These are phyloP conservation scores for Xylogone sp. DNA, from an alignment of 2,329 filamentous ascomycete species.

Conservation along the genomic window DNA sequence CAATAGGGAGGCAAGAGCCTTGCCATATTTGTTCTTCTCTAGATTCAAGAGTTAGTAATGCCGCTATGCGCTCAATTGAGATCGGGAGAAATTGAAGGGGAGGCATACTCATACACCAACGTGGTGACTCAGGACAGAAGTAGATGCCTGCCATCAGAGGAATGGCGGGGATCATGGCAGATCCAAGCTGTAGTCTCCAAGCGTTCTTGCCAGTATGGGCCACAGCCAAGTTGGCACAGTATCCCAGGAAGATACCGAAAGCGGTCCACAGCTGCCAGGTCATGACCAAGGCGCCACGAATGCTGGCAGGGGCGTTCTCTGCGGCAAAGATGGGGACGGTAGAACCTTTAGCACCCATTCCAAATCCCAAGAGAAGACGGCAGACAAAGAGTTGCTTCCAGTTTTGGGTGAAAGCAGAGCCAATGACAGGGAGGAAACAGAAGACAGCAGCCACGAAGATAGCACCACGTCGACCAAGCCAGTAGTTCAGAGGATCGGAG, in stretches of 20 bases:
- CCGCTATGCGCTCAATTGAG: neutral
- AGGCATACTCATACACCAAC: conserved; percentile 54
- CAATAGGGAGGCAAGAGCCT: conserved; percentile 54
- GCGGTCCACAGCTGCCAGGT: conserved; percentile 48
- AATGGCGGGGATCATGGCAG: conserved; percentile 61
- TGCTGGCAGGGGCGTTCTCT: conserved; percentile 48
- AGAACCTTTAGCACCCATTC: conserved; percentile 56
- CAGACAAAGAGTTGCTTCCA: conserved; percentile 56
- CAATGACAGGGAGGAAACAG: conserved; percentile 57
- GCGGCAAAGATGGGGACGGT: conserved; percentile 49
- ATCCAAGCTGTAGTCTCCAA: conserved; percentile 62
- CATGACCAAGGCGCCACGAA: conserved; percentile 55
- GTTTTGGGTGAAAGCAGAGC: conserved; percentile 52
- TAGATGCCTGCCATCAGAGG: conserved; percentile 54
- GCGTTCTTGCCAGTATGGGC: conserved; percentile 53
- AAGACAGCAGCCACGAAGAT: conserved; percentile 63
- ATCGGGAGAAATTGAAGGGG: neutral
- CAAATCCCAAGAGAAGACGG: conserved; percentile 55
- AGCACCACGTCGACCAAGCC: conserved; percentile 56
- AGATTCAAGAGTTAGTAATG: conserved; percentile 3
- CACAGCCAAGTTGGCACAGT: conserved; percentile 61
- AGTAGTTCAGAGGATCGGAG: conserved; percentile 57
- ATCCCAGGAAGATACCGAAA: conserved; percentile 64
- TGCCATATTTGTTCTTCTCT: conserved; percentile 48
- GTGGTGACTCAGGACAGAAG: conserved; percentile 61